phyloP scores from a whole-genome alignment of 768 basidiomycete genomes.

The Dacryopinax primogenitus region DNA sequence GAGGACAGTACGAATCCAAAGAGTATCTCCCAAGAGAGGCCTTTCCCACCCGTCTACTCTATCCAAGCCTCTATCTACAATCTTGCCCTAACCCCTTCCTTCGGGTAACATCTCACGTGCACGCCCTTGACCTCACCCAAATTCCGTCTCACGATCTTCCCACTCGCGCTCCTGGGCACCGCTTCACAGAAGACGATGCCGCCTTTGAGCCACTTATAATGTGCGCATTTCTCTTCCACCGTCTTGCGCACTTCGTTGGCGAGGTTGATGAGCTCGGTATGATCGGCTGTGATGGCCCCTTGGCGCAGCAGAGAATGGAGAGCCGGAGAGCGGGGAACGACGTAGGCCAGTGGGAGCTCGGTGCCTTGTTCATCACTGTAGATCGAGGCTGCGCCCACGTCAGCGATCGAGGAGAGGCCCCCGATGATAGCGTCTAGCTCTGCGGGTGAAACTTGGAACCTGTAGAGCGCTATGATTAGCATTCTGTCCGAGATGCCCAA shows the following conservation, averaged over 20 bases:
- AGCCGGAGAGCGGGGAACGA: background rate
- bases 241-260: conserved; percentile 10
- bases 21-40: too few relatives aligned
- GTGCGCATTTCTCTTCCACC: conserved; percentile 15
- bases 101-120: background rate
- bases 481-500: background rate
- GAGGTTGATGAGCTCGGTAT: background rate
- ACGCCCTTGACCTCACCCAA: background rate
- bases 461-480: background rate
- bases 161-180: conserved; percentile 16
- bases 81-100: conserved; percentile 4
- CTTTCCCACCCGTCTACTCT: too few relatives aligned
- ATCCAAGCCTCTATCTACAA: too few relatives aligned
- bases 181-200: conserved; percentile 15
- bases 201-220: conserved; percentile 18
- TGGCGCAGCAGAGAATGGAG: background rate
- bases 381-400: conserved; percentile 18
- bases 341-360: conserved; percentile 20
- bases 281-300: conserved; percentile 7
- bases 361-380: conserved; percentile 18
- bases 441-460: conserved; percentile 6
- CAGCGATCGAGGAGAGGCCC: conserved; percentile 16
- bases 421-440: conserved; percentile 18
- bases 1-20: too few relatives aligned
- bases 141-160: conserved; percentile 7